A percentile compares a stretch with the other conserved stretches of the same genome.
Evolutionary conservation across 2,329 filamentous ascomycete genomes (phyloP).

Genomic region (Fusarium metavorans): DNA sequence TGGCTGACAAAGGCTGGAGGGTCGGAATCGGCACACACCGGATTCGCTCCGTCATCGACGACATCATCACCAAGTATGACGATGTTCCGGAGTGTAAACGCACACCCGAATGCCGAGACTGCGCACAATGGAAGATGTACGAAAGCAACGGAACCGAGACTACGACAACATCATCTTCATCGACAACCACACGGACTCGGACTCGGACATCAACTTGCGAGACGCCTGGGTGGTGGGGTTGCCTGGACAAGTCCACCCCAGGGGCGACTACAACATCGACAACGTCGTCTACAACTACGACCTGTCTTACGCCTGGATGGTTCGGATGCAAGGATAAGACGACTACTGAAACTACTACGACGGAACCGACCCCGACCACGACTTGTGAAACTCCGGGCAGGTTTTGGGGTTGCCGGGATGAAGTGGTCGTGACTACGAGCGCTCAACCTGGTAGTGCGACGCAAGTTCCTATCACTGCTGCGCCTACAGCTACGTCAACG

Average conservation of each 20-base stretch:
- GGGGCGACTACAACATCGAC: conserved; percentile 54
- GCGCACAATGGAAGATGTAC: conserved; percentile 93
- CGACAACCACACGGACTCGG: conserved; percentile 71
- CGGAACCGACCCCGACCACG: conserved; percentile 46
- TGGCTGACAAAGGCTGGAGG: conserved; percentile 90
- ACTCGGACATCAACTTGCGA: conserved; percentile 90
- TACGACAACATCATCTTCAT: conserved; percentile 71
- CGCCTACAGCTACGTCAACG: conserved; percentile 47
- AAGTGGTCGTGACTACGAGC: conserved; percentile 46
- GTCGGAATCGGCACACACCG: conserved; percentile 92
- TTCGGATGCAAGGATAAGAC: conserved; percentile 71
- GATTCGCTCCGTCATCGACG: conserved; percentile 87
- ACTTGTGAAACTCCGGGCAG: conserved; percentile 65
- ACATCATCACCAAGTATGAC: conserved; percentile 88
- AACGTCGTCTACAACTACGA: conserved; percentile 64
- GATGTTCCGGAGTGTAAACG: conserved; percentile 79
- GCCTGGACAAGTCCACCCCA: conserved; percentile 73
- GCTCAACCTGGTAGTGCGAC: conserved; percentile 51
- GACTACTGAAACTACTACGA: conserved; percentile 47
- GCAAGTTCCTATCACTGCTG: conserved; percentile 45
- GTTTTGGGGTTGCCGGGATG: conserved; percentile 69
- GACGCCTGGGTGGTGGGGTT: conserved; percentile 94
- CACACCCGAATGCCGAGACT: conserved; percentile 88
- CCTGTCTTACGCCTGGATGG: conserved; percentile 73
- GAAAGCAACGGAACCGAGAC: conserved; percentile 89